phyloP scores from a whole-genome alignment of 2,329 filamentous ascomycete genomes.

The Aspergillus vadensis region DNA sequence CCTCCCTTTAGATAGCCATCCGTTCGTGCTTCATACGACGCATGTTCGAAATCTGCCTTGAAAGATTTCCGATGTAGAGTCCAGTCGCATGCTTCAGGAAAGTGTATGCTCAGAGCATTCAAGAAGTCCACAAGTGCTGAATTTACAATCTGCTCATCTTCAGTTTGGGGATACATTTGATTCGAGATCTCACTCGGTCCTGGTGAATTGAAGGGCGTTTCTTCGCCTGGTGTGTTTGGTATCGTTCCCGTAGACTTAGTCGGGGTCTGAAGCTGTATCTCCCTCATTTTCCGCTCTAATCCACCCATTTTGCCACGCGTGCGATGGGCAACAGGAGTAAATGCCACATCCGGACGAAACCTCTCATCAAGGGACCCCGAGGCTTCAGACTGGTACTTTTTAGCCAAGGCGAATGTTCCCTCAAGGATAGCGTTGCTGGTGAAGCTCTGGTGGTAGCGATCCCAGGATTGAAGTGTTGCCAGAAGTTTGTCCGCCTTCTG shows the following conservation, averaged over 20 bases:
- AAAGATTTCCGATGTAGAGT: neutral
- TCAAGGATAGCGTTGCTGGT: neutral
- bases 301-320: neutral
- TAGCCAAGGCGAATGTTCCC: neutral
- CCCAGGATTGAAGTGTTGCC: neutral
- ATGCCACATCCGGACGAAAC: neutral
- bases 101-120: conserved; percentile 4
- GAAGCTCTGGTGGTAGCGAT: neutral
- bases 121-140: conserved; percentile 1
- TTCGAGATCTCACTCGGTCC: neutral
- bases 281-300: neutral
- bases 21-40: neutral
- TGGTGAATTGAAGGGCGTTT: neutral
- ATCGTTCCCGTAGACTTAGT: neutral
- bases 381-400: neutral
- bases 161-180: neutral
- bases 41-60: neutral
- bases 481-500: neutral
- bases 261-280: neutral
- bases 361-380: neutral
- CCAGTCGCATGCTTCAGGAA: neutral
- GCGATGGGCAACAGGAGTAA: neutral
- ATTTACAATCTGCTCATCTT: conserved; percentile 8
- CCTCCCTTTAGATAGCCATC: conserved; percentile 1
- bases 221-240: neutral